Evolutionary conservation across 1,284 basidiomycete genomes (phyloP), one percentile per base, ranked within the genome.

Genomic region (Malassezia pachydermatis): DNA sequence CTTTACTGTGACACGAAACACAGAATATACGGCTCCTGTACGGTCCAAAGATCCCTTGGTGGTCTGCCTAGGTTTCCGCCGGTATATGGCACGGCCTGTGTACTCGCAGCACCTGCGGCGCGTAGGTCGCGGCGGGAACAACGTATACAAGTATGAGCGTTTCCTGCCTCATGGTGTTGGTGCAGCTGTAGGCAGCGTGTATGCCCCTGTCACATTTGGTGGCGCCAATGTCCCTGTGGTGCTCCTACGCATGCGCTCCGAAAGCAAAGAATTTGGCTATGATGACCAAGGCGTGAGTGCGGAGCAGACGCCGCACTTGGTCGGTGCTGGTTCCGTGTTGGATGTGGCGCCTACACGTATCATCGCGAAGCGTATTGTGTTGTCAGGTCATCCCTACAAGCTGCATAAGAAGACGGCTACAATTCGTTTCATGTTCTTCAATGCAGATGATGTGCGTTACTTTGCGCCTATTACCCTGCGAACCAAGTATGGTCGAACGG

Each of bases 391-490:
- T 73, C 92, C 92, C 0, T 88, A 88, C 81, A 94, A 92, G 71
- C 83, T 96, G 4, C 92, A 98, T 77, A 90, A 90, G 72, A 92
- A 89, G 77, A 92, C 87, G 1, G 90, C 89, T 0, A 98, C 92
- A 5, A 84, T 98, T 62, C 83, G 92, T 39, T 98, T 95, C 77
- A 89, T 99, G 88, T 95, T 98, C 76, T 96, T 98, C 78, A 85
- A 92, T 72, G 82, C 70, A 81, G 88, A 89, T 45, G 92, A 98
- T 72, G 81, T 96, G 49, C 78, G 81, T 38, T 98, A 94, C 75
- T 96, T 86, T 78, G 84, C 86, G 66, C 88, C 89, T 0, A 82
- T 96, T 51, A 86, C 92, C 65, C 75, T 98, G 50, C 79, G 88
- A 67, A 98, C 90, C 2, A 99, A 98, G 74, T 79, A 84, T 54